Evolutionary conservation across 495 filamentous ascomycete species (phyloP), one percentile per base, ranked within the genome.

Genomic region (Hypomontagnella monticulosa): DNA sequence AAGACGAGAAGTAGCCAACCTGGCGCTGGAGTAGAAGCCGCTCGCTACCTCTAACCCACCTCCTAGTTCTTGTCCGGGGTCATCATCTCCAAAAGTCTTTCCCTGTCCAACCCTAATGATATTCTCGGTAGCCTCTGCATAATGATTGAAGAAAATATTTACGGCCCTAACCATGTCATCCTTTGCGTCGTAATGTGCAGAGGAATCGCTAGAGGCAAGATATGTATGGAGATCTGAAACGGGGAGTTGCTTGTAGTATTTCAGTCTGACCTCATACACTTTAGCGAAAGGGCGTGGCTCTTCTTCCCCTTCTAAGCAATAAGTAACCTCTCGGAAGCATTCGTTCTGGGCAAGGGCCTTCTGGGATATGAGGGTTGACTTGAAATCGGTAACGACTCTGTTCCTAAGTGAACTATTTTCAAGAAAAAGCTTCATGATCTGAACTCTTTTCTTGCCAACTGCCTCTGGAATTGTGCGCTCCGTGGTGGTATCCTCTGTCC

Each of bases 1-100:
- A 4, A 85, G 52, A 7, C 86, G 79, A n/a, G 79, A 76, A 6
- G 86, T 87, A 2, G 84, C 84, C 3, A 80, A 75, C 36, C 86
- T 81, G n/a, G 84, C 81, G 72, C 85, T 88, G 14, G 81, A 70
- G 66, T 84, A 87, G 66, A 78, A 88, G 0, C 86, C 86, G 43
- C 85, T 75, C 1, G 85, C 64, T 0, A 80, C 84, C 12, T 77
- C 75, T 0, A 88, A 75, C 8, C 83, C 83, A 34, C 67, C 73
- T 9, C 77, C 78, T 8, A 80, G 71, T n/a, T 54, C 5, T 38
- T 51, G 33, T 54, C n/a, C 49, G 46, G 14, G 23, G 38, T 61
- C 46, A 36, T 68, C 46, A 18, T 68, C 34, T 23, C 60, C 53
- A 23, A 75, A 77, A 6, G 68, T 67, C 41, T 61, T 64, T 5